Evolutionary conservation across 768 basidiomycete species (phyloP).

Genomic region (Boletus insuetus): DNA sequence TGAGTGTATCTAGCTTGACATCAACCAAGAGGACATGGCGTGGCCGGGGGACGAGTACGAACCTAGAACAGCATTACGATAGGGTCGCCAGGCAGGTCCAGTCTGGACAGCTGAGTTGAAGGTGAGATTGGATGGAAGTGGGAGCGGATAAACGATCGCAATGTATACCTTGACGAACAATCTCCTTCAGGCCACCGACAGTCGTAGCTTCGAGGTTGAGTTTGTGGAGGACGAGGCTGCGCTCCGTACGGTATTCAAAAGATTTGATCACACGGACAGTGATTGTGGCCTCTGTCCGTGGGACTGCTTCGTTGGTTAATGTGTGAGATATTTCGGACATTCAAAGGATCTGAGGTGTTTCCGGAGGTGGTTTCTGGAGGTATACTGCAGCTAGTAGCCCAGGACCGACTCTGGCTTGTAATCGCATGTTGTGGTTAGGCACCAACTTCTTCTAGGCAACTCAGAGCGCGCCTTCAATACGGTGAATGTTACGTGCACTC

Average conservation of each 20-base stretch:
- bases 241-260: conserved; percentile 88
- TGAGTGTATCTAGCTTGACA: conserved; percentile 72
- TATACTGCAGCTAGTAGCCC: too few species aligned
- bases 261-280: conserved; percentile 95
- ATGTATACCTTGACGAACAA: conserved; percentile 58
- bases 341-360: neutral
- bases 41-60: neutral
- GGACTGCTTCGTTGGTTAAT: conserved; percentile 63
- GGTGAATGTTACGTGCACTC: too few species aligned
- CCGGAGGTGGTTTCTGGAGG: neutral
- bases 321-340: conserved; percentile 40
- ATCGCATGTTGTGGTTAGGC: too few species aligned
- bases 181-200: conserved; percentile 74
- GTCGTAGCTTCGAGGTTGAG: conserved; percentile 80
- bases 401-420: too few species aligned
- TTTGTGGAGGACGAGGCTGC: conserved; percentile 78
- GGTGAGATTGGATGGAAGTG: conserved; percentile 6
- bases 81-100: conserved; percentile 85
- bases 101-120: conserved; percentile 59
- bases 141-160: neutral
- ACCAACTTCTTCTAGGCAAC: too few species aligned
- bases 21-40: neutral
- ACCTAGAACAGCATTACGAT: conserved; percentile 72
- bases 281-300: conserved; percentile 75
- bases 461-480: too few species aligned